Evolutionary conservation across 768 basidiomycete genomes (phyloP), one percentile per base, ranked within the genome.

Genomic region (Kwoniella heveanensis): DNA sequence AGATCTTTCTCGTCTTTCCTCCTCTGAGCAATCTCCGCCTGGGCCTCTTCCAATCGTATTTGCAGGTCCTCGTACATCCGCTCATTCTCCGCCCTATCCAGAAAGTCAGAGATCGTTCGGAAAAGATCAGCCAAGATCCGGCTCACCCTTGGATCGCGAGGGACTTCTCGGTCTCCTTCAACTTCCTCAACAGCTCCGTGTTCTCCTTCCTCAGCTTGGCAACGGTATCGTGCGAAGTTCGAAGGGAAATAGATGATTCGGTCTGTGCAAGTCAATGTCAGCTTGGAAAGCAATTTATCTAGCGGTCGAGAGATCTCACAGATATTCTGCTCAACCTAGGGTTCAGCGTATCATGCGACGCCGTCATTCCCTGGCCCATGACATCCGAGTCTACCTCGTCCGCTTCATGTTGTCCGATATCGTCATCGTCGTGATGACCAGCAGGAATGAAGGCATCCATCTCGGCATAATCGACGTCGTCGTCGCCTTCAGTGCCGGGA

Each of bases 1-100:
- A 95, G 80, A 72, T 97, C 94, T 81, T 97, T 96, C 80, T 97
- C 93, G 72, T 97, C 92, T 44, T 90, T 85, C 78, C 91, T 90
- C 4, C 89, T 88, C 6, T 88, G 84, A 15, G 83, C 87, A 8
- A 96, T 82, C 78, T 96, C 94, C 13, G 83, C 85, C 66, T 85
- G 82, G 64, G 88, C 79, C 75, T 96, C 91, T 61, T 96, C 93
- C 61, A 95, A 76, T 29, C 85, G 83, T 2, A 80, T 81, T 72
- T 94, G 88, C 80, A 90, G 85, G 62, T 92, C 90, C 69, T 90
- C 89, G 27, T 94, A 79, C 71, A 92, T 88, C n/a, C 82, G 77
- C 78, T 95, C 92, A 68, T 92, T 90, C 55, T 92, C 77, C 30
- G 68, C 64, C 6, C 77, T 78, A 25, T 12, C n/a, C n/a, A n/a